Evolutionary conservation across 2,329 filamentous ascomycete species (phyloP), one percentile per base, ranked within the genome.

Genomic region (Lithohypha guttulata): DNA sequence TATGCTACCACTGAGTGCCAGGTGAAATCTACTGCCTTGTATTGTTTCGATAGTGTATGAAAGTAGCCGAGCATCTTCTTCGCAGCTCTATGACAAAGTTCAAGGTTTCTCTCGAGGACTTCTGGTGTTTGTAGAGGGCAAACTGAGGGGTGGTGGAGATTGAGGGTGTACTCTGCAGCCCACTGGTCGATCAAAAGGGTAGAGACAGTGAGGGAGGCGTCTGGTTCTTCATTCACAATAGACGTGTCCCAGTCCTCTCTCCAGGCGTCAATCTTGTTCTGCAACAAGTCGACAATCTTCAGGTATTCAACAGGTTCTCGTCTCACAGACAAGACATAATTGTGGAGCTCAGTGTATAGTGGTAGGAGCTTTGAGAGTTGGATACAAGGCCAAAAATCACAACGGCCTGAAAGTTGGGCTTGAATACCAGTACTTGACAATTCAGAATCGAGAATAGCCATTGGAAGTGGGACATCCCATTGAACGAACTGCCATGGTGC

Each of bases 391-490:
- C 75, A 67, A 53, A 79, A 86, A 1, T 69, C 69, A 55, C 82
- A 89, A 30, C 72, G 72, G n/a, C 68, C 64, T 2, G 65, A 59
- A 42, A 62, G 65, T 15, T 69, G 65, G 5, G 64, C 62, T 48
- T 77, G 69, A n/a, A 80, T 63, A 2, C 77, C 77, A 3, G 75
- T 63, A 25, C 83, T 77, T 0, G 71, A 73, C 0, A 85, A 69
- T 20, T 78, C 65, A 49, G 82, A 78, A 54, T 93, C 85, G 18
- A 79, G 68, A 21, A 87, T 69, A 4, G 76, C 63, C 42, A 82
- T 71, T 1, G 84, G 84, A 33, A 85, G 73, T 45, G 85, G 83
- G 23, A 83, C 74, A 51, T 93, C 84, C 49, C 86, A 81, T 18
- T 50, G 47, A 47, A 91, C 83, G 3, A 78, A 63, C 8, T 75